phyloP scores from a whole-genome alignment of 768 basidiomycete genomes.

The Neoboletus magnificus region DNA sequence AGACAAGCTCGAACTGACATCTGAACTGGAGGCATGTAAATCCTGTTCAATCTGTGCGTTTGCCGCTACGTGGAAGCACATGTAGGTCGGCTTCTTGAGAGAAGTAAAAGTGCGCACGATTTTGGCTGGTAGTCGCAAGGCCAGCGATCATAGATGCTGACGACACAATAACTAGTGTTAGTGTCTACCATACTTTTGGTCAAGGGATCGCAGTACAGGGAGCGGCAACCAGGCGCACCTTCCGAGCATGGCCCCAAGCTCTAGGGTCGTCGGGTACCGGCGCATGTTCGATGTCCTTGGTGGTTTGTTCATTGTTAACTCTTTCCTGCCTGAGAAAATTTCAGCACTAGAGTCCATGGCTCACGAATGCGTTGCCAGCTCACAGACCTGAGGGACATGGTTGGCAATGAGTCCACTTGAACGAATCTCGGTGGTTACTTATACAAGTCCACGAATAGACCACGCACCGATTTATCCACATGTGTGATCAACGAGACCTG shows the following conservation, averaged over 20 bases:
- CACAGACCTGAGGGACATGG: conserved; percentile 15
- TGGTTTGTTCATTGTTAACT: neutral
- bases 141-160: conserved; percentile 29
- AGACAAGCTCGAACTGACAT: conserved; percentile 68
- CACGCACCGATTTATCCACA: neutral
- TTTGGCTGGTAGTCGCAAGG: conserved; percentile 24
- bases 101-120: conserved; percentile 19
- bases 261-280: conserved; percentile 59
- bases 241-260: conserved; percentile 51
- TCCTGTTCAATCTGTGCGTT: conserved; percentile 61
- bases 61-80: conserved; percentile 45
- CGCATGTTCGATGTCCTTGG: conserved; percentile 35
- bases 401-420: neutral
- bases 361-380: neutral
- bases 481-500: neutral
- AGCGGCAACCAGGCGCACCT: conserved; percentile 36
- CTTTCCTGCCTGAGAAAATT: neutral
- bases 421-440: neutral
- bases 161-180: conserved; percentile 25
- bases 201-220: neutral
- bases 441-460: conserved; percentile 1
- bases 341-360: neutral
- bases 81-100: neutral
- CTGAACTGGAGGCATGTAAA: conserved; percentile 55
- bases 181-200: conserved; percentile 14